Percentiles rank a stretch among this genome's conserved stretches.
Conservation (phyloP, 2,329 filamentous ascomycete species). For the Aaosphaeria pasadenensis region DNA sequence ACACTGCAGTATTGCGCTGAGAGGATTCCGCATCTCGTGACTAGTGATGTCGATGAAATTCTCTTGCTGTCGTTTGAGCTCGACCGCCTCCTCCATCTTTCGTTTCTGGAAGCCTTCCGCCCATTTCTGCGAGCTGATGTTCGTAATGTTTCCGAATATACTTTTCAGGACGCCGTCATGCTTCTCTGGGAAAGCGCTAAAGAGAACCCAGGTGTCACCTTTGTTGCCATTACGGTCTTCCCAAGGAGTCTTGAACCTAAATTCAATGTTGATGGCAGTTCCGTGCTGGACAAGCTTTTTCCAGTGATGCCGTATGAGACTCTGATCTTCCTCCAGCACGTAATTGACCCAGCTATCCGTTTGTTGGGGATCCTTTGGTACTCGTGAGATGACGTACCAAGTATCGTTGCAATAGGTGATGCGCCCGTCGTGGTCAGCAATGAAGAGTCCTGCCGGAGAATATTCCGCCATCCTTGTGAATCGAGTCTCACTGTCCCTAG, state of each 20-base stretch:
- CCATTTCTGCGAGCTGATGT: constrained; percentile 83
- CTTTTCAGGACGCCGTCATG: constrained; percentile 66
- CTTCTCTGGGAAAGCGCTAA: constrained; percentile 73
- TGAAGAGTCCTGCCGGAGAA: constrained; percentile 80
- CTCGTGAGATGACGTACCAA: constrained; percentile 66
- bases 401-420: constrained; percentile 82
- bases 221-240: constrained; percentile 57
- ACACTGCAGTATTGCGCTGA: constrained; percentile 65
- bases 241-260: constrained; percentile 70
- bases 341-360: constrained; percentile 70
- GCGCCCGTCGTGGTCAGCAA: constrained; percentile 67
- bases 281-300: constrained; percentile 59
- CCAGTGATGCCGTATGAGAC: constrained; percentile 61
- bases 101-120: constrained; percentile 77
- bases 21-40: constrained; percentile 44
- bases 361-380: constrained; percentile 57
- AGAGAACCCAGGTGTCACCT: constrained; percentile 71
- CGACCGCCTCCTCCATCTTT: constrained; percentile 75
- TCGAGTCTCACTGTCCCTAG: constrained; percentile 64
- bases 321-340: constrained; percentile 64
- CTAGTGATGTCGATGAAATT: constrained; percentile 79
- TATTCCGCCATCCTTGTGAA: constrained; percentile 85
- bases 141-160: constrained; percentile 77
- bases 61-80: constrained; percentile 77
- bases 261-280: constrained; percentile 66